Percentiles rank a stretch among this genome's conserved stretches.
Conservation (phyloP, 495 filamentous ascomycete genomes). For the Cetradonia linearis region DNA sequence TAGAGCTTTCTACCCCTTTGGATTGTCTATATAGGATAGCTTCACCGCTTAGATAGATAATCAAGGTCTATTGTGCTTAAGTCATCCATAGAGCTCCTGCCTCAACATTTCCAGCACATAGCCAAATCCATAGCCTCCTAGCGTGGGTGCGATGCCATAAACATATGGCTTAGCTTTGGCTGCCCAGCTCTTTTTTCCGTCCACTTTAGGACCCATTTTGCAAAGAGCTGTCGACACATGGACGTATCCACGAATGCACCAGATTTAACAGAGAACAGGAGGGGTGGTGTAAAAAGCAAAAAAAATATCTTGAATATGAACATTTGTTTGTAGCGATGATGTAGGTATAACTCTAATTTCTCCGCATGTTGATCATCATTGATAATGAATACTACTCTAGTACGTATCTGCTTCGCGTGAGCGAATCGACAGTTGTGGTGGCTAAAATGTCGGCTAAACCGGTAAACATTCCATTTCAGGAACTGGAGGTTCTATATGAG, state of each 20-base stretch:
- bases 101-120: too few species aligned
- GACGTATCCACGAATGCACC: neutral
- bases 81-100: too few species aligned
- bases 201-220: neutral
- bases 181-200: neutral
- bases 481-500: neutral
- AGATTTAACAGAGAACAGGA: too few species aligned
- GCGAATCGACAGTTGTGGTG: neutral
- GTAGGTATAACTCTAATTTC: neutral
- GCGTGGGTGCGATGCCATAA: constrained; percentile 30
- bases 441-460: neutral
- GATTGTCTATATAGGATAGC: too few species aligned
- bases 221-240: neutral
- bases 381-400: too few species aligned
- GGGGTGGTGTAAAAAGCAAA: too few species aligned
- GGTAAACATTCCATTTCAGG: neutral
- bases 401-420: neutral
- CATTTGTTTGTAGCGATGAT: neutral
- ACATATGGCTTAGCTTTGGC: constrained; percentile 24
- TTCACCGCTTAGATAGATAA: too few species aligned
- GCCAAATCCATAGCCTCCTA: constrained; percentile 29
- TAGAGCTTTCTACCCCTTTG: too few species aligned
- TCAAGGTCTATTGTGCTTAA: too few species aligned
- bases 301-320: neutral
- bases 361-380: neutral